Conservation (phyloP, 1,284 basidiomycete genomes). For the Trichosporon faecale region DNA sequence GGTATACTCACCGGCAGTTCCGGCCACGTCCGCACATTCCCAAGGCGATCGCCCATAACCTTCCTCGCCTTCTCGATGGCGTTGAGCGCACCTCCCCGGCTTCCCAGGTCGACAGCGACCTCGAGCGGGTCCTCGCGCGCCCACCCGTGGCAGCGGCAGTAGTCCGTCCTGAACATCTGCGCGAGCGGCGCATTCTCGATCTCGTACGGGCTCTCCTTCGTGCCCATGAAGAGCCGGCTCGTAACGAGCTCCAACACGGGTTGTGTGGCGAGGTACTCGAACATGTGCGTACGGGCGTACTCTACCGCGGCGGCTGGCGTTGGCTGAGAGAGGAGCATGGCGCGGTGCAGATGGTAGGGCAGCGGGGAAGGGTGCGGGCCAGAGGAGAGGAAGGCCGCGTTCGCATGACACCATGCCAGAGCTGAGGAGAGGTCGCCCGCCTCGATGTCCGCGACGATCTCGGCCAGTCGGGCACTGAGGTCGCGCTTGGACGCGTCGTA, state of each 20-base stretch:
- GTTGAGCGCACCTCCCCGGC: conserved; percentile 73
- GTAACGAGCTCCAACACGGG: conserved; percentile 76
- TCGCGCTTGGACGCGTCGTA: conserved; percentile 61
- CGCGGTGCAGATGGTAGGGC: conserved; percentile 81
- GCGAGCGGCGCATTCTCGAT: conserved; percentile 60
- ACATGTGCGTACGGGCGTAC: conserved; percentile 70
- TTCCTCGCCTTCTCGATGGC: conserved; percentile 88
- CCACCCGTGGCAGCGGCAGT: conserved; percentile 80
- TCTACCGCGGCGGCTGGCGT: conserved; percentile 58
- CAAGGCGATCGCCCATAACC: conserved; percentile 79
- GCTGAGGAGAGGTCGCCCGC: conserved; percentile 68
- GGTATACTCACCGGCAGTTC: conserved; percentile 79
- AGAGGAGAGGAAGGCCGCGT: conserved; percentile 63
- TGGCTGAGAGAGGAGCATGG: conserved; percentile 66
- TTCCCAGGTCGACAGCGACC: conserved; percentile 81
- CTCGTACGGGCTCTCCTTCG: conserved; percentile 26
- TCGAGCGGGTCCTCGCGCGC: conserved; percentile 80
- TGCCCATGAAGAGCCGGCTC: conserved; percentile 60
- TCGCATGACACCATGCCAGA: conserved; percentile 71
- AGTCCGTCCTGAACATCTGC: conserved; percentile 80
- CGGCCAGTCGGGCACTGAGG: conserved; percentile 69
- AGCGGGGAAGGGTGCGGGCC: conserved; percentile 66
- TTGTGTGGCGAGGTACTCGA: conserved; percentile 65
- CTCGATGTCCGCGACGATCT: conserved; percentile 67
- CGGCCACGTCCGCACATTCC: conserved; percentile 84